A percentile compares a stretch with the other conserved stretches of the same genome.
Evolutionary conservation across 2,329 filamentous ascomycete species (phyloP).

Genomic region (Xylaria digitata): DNA sequence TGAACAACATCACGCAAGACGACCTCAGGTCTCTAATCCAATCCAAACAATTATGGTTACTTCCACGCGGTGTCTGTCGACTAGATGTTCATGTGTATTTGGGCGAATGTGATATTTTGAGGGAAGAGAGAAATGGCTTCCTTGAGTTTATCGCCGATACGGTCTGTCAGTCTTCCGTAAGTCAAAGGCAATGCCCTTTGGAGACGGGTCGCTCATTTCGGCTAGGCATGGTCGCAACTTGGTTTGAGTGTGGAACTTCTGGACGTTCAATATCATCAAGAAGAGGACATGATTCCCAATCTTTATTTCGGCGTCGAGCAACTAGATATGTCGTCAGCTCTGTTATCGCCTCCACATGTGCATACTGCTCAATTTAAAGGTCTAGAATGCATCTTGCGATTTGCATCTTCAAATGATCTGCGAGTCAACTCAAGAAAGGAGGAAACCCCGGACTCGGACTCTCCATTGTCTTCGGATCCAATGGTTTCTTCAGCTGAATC

Average conservation of each 20-base stretch:
- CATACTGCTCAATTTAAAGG: conserved; percentile 46
- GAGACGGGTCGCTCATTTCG: conserved; percentile 30
- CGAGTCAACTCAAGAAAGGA: neutral
- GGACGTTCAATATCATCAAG: conserved; percentile 41
- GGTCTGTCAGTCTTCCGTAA: conserved; percentile 44
- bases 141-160: conserved; percentile 43
- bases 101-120: conserved; percentile 21
- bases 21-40: conserved; percentile 41
- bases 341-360: conserved; percentile 48
- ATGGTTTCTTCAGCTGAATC: neutral
- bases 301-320: conserved; percentile 49
- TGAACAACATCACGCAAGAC: conserved; percentile 26
- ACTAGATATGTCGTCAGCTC: conserved; percentile 46
- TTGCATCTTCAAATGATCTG: conserved; percentile 13
- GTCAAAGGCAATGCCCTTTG: conserved; percentile 20
- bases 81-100: conserved; percentile 43
- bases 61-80: conserved; percentile 45
- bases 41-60: conserved; percentile 46
- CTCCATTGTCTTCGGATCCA: neutral
- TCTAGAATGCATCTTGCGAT: conserved; percentile 44
- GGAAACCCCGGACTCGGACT: neutral
- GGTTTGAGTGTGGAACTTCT: conserved; percentile 43
- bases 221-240: conserved; percentile 47
- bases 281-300: conserved; percentile 43
- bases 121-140: conserved; percentile 34